A percentile compares a stretch with the other conserved stretches of the same genome.
phyloP scores from a whole-genome alignment of 75 land plant genomes.

The Sequoiadendron giganteum region DNA sequence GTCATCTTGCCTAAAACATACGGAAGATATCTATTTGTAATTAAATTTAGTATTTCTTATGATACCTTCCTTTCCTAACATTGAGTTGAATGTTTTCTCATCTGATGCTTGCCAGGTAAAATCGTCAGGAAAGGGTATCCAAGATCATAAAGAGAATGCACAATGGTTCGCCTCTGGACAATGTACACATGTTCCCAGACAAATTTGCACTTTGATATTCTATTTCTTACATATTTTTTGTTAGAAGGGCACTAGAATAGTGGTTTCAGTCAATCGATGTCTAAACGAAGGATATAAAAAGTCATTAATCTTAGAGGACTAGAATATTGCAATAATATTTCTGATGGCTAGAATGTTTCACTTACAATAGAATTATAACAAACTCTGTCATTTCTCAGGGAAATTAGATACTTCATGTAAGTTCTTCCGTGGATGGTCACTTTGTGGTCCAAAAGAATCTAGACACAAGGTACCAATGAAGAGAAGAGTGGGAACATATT shows the following conservation, averaged over 20 bases:
- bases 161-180: not conserved
- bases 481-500: conserved; percentile 5
- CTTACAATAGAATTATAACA: not conserved
- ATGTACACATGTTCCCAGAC: not conserved
- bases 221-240: not conserved
- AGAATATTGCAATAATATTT: not conserved
- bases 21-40: not conserved
- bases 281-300: not conserved
- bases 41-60: not conserved
- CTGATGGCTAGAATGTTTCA: not conserved
- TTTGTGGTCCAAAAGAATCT: not conserved
- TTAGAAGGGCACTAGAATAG: not conserved
- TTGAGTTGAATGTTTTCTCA: not conserved
- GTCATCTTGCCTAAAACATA: not conserved
- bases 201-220: not conserved
- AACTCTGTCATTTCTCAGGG: not conserved
- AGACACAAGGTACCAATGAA: not conserved
- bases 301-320: not conserved
- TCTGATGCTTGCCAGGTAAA: conserved; percentile 2
- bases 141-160: not conserved
- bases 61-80: not conserved
- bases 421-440: conserved; percentile 1
- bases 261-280: not conserved
- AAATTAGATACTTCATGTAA: conserved; percentile 7
- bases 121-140: not conserved